Conservation (phyloP, 192 early-diverging fungal species). For the Martensiomyces pterosporus region DNA sequence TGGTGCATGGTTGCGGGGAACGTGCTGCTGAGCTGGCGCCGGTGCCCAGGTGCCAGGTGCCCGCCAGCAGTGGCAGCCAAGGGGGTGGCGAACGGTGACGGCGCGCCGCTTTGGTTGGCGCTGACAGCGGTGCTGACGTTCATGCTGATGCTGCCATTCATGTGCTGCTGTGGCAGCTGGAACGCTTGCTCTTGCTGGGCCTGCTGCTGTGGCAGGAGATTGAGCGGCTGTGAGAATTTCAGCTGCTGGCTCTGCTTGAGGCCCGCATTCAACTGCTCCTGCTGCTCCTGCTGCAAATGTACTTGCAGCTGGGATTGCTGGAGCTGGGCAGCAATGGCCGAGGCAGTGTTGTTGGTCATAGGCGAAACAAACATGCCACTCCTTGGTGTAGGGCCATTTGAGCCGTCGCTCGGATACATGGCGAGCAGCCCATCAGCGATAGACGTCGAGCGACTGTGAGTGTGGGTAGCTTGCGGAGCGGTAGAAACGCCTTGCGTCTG, state of each 20-base stretch:
- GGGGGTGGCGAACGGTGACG: constrained; percentile 22
- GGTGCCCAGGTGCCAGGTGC: constrained; percentile 8
- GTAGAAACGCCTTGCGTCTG: background rate
- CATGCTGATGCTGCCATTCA: constrained; percentile 4
- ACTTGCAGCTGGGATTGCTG: constrained; percentile 9
- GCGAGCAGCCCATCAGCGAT: constrained; percentile 26
- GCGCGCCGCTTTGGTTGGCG: constrained; percentile 25
- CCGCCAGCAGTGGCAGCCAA: background rate
- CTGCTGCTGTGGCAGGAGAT: constrained; percentile 6
- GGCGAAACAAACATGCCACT: constrained; percentile 11
- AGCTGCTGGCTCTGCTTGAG: background rate
- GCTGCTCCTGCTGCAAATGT: constrained; percentile 11
- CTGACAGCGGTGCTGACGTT: constrained; percentile 11
- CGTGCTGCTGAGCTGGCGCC: constrained; percentile 25
- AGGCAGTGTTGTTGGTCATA: background rate
- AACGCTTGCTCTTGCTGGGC: constrained; percentile 14
- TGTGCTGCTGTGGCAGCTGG: constrained; percentile 4
- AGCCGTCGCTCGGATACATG: constrained; percentile 21
- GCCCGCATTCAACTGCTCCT: too few relatives aligned
- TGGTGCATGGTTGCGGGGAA: constrained; percentile 10
- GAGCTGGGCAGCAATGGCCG: constrained; percentile 12
- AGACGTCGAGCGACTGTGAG: constrained; percentile 27
- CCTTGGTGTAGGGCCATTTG: constrained; percentile 9
- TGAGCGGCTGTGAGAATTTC: background rate
- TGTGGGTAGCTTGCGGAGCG: background rate